Percentiles rank a stretch among this genome's conserved stretches.
Evolutionary conservation across 441 rosid genomes (phyloP).

Genomic region (Erodium texanum): DNA sequence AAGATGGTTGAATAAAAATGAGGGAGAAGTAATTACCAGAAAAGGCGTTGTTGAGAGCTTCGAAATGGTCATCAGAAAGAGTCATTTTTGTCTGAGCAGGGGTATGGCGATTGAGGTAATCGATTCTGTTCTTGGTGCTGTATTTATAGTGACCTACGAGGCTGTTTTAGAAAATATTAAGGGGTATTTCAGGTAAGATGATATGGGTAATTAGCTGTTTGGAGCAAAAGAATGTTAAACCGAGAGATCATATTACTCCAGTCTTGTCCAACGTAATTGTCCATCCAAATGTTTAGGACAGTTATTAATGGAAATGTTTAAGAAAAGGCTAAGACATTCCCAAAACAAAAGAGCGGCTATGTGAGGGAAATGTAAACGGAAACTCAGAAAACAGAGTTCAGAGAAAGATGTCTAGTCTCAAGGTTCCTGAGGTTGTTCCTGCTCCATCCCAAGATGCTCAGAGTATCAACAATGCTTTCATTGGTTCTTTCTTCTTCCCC

Average conservation of each 20-base stretch:
- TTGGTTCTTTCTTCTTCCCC: conserved; percentile 33
- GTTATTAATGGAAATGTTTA: no score
- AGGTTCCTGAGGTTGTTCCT: conserved; percentile 41
- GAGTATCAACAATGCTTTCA: conserved; percentile 46
- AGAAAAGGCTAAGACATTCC: no score
- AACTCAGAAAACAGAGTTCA: no score
- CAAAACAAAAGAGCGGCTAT: no score
- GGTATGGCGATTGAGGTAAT: not conserved
- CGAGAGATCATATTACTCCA: no score
- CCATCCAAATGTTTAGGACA: no score
- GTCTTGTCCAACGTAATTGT: no score
- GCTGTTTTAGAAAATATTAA: conserved; percentile 17
- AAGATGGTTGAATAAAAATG: not conserved
- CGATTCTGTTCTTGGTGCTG: not conserved
- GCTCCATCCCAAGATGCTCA: conserved; percentile 59
- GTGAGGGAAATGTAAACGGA: no score
- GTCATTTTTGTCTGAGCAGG: conserved; percentile 32
- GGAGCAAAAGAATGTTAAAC: no score
- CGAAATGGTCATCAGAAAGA: conserved; percentile 24
- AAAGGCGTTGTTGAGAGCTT: conserved; percentile 50
- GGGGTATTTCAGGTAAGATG: no score
- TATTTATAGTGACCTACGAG: conserved; percentile 26
- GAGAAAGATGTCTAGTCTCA: conserved; percentile 44
- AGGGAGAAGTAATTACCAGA: conserved; percentile 35
- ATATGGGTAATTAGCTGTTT: no score